Percentiles rank a stretch among this genome's conserved stretches.
These are phyloP conservation scores for Gossypium rotundifolium DNA, from an alignment of 345 rosid genomes.

Conservation along the genomic window DNA sequence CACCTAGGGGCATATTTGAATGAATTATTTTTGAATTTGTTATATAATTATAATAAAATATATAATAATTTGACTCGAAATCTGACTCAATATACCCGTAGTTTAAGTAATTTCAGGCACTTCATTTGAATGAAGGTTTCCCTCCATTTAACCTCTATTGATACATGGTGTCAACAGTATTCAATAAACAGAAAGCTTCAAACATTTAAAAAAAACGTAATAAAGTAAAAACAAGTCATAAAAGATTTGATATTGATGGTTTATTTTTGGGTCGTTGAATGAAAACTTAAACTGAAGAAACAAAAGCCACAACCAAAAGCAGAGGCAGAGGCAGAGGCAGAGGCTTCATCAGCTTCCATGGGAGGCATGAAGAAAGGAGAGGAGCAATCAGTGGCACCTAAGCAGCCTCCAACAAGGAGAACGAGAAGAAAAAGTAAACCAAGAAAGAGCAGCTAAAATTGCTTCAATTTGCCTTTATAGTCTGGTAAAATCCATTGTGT, in stretches of 20 bases:
- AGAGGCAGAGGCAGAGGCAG: constrained; percentile 12
- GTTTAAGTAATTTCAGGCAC: no score
- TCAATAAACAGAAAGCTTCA: constrained; percentile 1
- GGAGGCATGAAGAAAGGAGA: constrained; percentile 1
- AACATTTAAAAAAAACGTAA: not conserved
- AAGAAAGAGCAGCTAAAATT: constrained; percentile 64
- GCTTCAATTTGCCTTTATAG: not conserved
- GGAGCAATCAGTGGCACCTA: constrained; percentile 14
- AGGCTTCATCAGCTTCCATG: not conserved
- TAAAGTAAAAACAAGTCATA: not conserved
- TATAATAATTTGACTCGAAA: fast-evolving
- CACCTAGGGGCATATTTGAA: not conserved
- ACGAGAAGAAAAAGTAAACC: constrained; percentile 73
- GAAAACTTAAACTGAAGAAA: constrained; percentile 23
- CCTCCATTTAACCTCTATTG: no score
- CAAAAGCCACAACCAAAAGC: constrained; percentile 14
- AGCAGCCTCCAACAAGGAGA: constrained; percentile 41
- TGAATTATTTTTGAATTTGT: constrained; percentile 3
- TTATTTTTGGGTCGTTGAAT: not conserved
- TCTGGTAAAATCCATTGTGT: not conserved
- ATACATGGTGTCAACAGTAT: no score
- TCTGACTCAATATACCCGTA: fast-evolving
- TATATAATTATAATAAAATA: no score
- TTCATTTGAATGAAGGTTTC: no score
- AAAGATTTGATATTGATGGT: constrained; percentile 13